Base-by-base conservation (phyloP, 768 basidiomycete genomes). In the Podaxis mareebaensis region DNA sequence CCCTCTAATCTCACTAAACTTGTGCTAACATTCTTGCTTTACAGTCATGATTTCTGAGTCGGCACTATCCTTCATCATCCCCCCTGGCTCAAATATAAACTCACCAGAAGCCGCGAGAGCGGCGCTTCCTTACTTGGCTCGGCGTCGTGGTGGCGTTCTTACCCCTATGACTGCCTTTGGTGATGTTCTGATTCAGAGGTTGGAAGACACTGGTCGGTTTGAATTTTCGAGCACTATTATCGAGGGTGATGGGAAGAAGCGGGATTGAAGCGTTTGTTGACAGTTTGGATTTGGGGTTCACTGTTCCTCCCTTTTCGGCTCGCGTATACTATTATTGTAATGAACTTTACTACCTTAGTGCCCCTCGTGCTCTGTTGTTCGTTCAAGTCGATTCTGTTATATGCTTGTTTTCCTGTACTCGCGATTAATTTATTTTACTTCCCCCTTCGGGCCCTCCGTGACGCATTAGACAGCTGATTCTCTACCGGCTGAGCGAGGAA, bases 101-200 rank as follows among this genome's bases (percentile, higher is more conserved):
- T 63, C 65, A 10, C 64, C 68, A 26, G 60, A 65, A 24, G 60
- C 65, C 10, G 59, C 79, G 30, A 77, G 83, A 17, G 79, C 76
- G 15, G 71, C 77, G 3, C 82, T 95, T 1, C 84, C 93, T 0
- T 66, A 78, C 1, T 72, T 88, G 6, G 88, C 83, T 3, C 78
- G 77, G 54, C 73, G 79, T 52, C 95, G 94, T 15, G 95, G 95
- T 12, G 95, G 96, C 1, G 75, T 95, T 2, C 77, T 97, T 54
- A 98, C 96, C 1, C 89, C 95, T 0, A 85, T 89, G 74, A 86
- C 85, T 3, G 95, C 92, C 1, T 82, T 96, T 61, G 95, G 95
- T 15, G 86, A 91, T 64, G 84, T 86, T 6, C 73, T 96, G 40
- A 77, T 95, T 39, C 81, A 84, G 66, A 80, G 95, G 20, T 72